phyloP scores from a whole-genome alignment of 768 basidiomycete species.

The Tylopilus felleus region DNA sequence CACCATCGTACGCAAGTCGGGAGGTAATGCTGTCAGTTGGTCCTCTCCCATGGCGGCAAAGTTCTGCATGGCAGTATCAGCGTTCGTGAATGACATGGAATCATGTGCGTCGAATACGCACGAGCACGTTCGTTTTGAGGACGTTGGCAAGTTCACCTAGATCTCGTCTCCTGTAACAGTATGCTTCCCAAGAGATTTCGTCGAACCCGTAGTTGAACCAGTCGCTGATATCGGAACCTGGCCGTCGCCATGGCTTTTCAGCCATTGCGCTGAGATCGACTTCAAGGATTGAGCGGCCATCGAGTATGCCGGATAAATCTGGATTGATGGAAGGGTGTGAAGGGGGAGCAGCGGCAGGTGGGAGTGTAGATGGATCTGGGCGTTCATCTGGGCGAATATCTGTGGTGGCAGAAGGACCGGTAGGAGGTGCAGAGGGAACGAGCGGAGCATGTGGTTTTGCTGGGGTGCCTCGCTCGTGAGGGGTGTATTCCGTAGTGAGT shows the following conservation, averaged over 20 bases:
- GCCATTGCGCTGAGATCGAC: constrained; percentile 70
- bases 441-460: constrained; percentile 26
- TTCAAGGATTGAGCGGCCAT: constrained; percentile 80
- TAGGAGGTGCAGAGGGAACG: constrained; percentile 19
- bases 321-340: constrained; percentile 81
- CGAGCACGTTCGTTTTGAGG: constrained; percentile 79
- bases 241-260: constrained; percentile 88
- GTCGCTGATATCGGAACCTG: constrained; percentile 91
- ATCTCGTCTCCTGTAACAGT: constrained; percentile 80
- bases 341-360: constrained; percentile 65
- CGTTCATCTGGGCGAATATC: constrained; percentile 42
- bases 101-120: constrained; percentile 36
- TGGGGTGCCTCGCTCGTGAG: constrained; percentile 58
- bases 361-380: constrained; percentile 61
- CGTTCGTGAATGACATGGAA: background rate
- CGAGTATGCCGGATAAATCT: constrained; percentile 56
- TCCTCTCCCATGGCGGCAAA: constrained; percentile 82
- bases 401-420: constrained; percentile 18
- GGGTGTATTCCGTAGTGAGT: constrained; percentile 81
- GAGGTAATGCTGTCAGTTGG: constrained; percentile 70
- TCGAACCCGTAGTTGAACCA: constrained; percentile 99
- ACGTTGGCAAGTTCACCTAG: constrained; percentile 76
- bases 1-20: constrained; percentile 82
- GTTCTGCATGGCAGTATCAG: constrained; percentile 45
- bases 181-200: constrained; percentile 93